These are phyloP conservation scores for Debaryomyces sp. DNA, from an alignment of 1,139 yeast species.

Conservation along the genomic window DNA sequence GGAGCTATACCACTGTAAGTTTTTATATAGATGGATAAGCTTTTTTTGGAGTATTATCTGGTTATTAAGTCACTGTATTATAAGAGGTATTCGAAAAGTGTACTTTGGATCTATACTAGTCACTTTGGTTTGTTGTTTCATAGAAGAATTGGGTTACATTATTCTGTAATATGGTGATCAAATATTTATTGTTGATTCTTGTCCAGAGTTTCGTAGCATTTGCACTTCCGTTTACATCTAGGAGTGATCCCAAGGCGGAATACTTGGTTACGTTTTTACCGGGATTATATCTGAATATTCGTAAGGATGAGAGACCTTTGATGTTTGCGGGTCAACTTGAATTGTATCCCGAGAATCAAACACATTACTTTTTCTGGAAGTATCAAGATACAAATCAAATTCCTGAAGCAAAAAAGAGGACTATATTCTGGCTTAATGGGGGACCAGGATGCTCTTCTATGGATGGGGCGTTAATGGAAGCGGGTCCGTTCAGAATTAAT, in stretches of 20 bases:
- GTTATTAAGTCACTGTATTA: neutral
- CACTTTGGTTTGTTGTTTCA: neutral
- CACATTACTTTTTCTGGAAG: slow-evolving; percentile 83
- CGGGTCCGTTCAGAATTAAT: slow-evolving; percentile 81
- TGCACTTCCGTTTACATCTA: slow-evolving; percentile 26
- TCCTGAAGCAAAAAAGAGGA: slow-evolving; percentile 36
- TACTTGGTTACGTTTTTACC: slow-evolving; percentile 45
- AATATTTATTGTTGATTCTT: slow-evolving; percentile 7
- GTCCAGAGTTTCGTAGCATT: slow-evolving; percentile 9
- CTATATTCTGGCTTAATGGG: slow-evolving; percentile 90
- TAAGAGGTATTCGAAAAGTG: neutral
- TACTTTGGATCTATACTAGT: neutral
- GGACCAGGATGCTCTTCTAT: slow-evolving; percentile 97
- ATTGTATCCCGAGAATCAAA: slow-evolving; percentile 53
- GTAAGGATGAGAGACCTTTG: slow-evolving; percentile 39
- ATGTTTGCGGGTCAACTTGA: slow-evolving; percentile 78
- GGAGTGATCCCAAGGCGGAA: slow-evolving; percentile 20
- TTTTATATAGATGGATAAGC: neutral
- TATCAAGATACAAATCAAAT: slow-evolving; percentile 42
- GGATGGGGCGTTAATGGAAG: slow-evolving; percentile 96
- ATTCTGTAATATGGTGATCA: slow-evolving; percentile 7
- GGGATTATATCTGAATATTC: slow-evolving; percentile 37
- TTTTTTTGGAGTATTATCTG: neutral
- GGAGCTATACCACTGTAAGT: slow-evolving; percentile 1
- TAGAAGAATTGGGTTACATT: neutral